Base-by-base conservation (phyloP, 2,329 filamentous ascomycete species). In the Aspergillus sp. region DNA sequence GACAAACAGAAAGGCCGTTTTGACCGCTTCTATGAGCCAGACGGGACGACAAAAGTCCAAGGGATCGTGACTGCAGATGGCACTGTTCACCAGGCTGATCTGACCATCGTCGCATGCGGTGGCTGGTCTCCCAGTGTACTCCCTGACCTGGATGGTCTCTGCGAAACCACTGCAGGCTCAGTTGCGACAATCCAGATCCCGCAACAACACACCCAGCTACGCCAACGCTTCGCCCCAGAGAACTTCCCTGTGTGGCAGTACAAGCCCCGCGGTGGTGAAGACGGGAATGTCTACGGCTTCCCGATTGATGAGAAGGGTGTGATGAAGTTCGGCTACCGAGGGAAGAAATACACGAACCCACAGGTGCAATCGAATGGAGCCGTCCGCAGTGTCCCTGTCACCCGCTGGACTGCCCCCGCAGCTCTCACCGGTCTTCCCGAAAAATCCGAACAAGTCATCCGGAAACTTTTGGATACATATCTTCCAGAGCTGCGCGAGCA, bases 261-360 rank as follows among this genome's bases (percentile, higher is more conserved):
- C 59, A 67, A 62, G 41, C 55, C 59, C 42, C 61, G 62, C 41
- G 59, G 66, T 5, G 62, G 66, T 10, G 55, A 59, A 4, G 56
- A 63, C 5, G 72, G 70, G 0, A 73, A 72, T 1, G 59, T 77
- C 0, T 75, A 77, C 50, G 74, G 75, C 10, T 76, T 79, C 41
- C 67, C 76, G 0, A 55, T 67, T 0, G 67, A 70, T 26, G 60
- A 69, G 6, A 51, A 70, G 3, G 70, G 74, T 0, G 54, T 67
- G n/a, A 53, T 77, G 43, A 76, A 77, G 53, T 67, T 75, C 48
- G 76, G 71, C 1, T 80, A 72, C 48, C 67, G 76, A 1, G 73
- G 72, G 1, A 74, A 66, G 0, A 79, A 79, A 56, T 76, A 67
- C 53, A 74, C 73, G 2, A 75, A 77, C 48, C 71, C 69, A 0